Percentiles rank a stretch among this genome's conserved stretches.
These are phyloP conservation scores for Fusarium liriodendri DNA, from an alignment of 2,329 filamentous ascomycete genomes.

Conservation along the genomic window DNA sequence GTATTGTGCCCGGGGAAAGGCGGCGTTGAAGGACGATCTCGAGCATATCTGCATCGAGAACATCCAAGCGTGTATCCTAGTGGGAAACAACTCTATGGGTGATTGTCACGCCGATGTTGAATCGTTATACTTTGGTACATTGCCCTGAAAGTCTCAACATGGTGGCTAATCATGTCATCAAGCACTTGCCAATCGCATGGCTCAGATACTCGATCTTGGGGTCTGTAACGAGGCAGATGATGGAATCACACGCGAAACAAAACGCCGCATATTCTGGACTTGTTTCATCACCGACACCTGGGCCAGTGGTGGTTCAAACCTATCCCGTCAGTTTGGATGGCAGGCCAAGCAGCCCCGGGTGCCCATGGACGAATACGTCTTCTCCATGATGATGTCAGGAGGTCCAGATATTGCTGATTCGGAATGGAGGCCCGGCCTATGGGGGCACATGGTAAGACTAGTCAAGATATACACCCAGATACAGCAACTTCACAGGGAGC, in stretches of 20 bases:
- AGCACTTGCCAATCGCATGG: constrained; percentile 49
- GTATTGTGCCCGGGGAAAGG: constrained; percentile 29
- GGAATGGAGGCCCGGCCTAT: constrained; percentile 44
- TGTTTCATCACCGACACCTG: constrained; percentile 50
- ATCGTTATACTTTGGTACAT: constrained; percentile 48
- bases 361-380: constrained; percentile 47
- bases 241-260: constrained; percentile 44
- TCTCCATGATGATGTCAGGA: constrained; percentile 37
- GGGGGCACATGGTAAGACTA: constrained; percentile 48
- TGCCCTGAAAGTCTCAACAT: neutral
- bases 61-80: constrained; percentile 48
- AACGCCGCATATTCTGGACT: constrained; percentile 49
- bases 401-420: constrained; percentile 30
- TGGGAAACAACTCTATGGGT: constrained; percentile 47
- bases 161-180: neutral
- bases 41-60: constrained; percentile 49
- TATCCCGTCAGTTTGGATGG: constrained; percentile 43
- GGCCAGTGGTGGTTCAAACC: constrained; percentile 47
- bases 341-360: constrained; percentile 23
- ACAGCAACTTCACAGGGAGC: constrained; percentile 46
- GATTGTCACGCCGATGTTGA: constrained; percentile 46
- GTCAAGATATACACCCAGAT: constrained; percentile 48
- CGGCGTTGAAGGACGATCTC: constrained; percentile 45
- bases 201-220: constrained; percentile 46
- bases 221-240: constrained; percentile 32